Conservation (phyloP, 23 red algal genomes). For the Agarophyton chilense region DNA sequence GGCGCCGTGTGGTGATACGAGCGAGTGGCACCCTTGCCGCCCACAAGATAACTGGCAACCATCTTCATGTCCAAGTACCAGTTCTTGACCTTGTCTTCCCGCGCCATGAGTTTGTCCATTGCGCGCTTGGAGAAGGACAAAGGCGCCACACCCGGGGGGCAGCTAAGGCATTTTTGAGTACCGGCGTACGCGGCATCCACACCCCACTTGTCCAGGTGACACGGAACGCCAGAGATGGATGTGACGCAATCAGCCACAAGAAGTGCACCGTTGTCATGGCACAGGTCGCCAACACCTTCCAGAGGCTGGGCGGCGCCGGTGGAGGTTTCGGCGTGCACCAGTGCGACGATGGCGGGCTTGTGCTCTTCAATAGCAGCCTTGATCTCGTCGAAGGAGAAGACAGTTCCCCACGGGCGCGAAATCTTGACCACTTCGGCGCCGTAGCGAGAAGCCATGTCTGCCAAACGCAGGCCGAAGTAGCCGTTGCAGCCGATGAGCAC, state of each 20-base stretch:
- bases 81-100: conserved; percentile 72
- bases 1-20: conserved; percentile 84
- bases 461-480: conserved; percentile 72
- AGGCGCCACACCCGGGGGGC: conserved; percentile 78
- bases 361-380: conserved; percentile 72
- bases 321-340: conserved; percentile 83
- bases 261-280: conserved; percentile 76
- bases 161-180: conserved; percentile 81
- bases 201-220: conserved; percentile 84
- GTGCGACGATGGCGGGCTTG: conserved; percentile 66
- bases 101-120: conserved; percentile 74
- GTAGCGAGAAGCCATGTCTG: conserved; percentile 81
- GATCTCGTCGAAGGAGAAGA: conserved; percentile 77
- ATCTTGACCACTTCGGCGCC: conserved; percentile 54
- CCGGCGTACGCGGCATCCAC: conserved; percentile 85
- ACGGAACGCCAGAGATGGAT: conserved; percentile 80
- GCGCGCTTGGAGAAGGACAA: conserved; percentile 74
- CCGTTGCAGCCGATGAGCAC: conserved; percentile 82
- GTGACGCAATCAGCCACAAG: conserved; percentile 81
- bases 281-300: conserved; percentile 69
- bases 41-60: conserved; percentile 73
- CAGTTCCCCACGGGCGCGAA: conserved; percentile 62
- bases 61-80: conserved; percentile 90
- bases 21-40: conserved; percentile 56
- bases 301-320: conserved; percentile 82